Base-by-base conservation (phyloP, 1,284 basidiomycete species). In the Phellopilus nigrolimitatus region DNA sequence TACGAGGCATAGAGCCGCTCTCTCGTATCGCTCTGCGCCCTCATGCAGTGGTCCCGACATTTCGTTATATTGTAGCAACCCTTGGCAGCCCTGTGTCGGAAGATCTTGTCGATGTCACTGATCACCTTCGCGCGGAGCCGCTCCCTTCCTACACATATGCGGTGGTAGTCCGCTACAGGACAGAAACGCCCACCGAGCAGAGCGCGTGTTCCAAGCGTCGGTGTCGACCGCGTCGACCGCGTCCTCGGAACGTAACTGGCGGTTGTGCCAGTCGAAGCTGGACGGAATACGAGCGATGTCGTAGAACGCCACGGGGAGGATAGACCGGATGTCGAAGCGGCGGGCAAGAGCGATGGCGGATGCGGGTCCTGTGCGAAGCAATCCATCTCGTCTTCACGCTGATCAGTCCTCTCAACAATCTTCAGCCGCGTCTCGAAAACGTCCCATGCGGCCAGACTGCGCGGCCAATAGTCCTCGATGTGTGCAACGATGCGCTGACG, bases 271-370 rank as follows among this genome's bases (percentile, higher is more conserved):
- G 13, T 44, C 42, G 3, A 9, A 12, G 27, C 31, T 34, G n/a
- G 31, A 7, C 3, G 47, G 36, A 5, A 49, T 31, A 13, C 51
- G 28, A n/a, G 21, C 36, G n/a, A 49, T 36, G 38, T 49, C 37
- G 28, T 49, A 49, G 37, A 49, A 49, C 13, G 47, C 47, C 10
- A 37, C 47, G 8, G 47, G 47, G 15, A 49, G 47, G 27, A 49
- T 30, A 13, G 25, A 31, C 31, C 17, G 33, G 25, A 49, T 49
- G 22, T 49, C 47, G 27, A 39, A 49, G 30, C 36, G 34, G 22
- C 47, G 36, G 4, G 47, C 36, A 4, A 49, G 36, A 3, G 24
- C 36, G 38, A 49, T 39, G 21, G 47, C 38, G 22, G 47, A 25
- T 8, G 47, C 47, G 47, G 47, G 17, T 49, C 47, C 17, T 31